Percentiles rank a stretch among this genome's conserved stretches.
Evolutionary conservation across 257 asterid genomes (phyloP).

Genomic region (Solanum pennellii): DNA sequence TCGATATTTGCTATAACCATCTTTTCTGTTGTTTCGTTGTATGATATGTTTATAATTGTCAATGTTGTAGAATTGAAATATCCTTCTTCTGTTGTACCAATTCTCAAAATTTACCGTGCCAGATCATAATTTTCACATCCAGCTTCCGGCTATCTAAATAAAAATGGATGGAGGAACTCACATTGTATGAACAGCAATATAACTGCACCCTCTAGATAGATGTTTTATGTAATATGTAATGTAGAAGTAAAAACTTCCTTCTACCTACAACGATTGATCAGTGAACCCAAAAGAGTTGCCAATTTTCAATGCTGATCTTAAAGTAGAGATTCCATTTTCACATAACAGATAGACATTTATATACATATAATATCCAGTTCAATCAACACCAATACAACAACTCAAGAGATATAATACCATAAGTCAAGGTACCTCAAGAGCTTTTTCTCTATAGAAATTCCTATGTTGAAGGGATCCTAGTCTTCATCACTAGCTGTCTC

Average conservation of each 20-base stretch:
- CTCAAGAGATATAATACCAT: not conserved
- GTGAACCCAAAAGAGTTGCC: not conserved
- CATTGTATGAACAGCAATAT: not conserved
- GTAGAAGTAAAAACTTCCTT: not conserved
- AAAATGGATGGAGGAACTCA: not conserved
- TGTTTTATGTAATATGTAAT: too few species aligned
- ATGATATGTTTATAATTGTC: not conserved
- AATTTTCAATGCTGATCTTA: not conserved
- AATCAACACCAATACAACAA: not conserved
- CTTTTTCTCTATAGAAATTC: not conserved
- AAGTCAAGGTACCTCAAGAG: not conserved
- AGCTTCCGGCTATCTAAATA: not conserved
- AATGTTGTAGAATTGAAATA: not conserved
- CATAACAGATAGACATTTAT: not conserved
- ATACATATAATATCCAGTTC: not conserved
- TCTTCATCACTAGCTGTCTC: constrained; percentile 40
- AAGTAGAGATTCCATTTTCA: not conserved
- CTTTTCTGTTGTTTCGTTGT: not conserved
- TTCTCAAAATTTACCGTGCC: not conserved
- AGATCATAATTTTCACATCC: not conserved
- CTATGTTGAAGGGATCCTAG: constrained; percentile 3
- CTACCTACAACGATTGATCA: not conserved
- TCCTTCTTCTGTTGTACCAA: not conserved
- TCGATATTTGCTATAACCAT: not conserved
- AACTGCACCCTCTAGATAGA: not conserved